Evolutionary conservation across 2,329 filamentous ascomycete genomes (phyloP).

Genomic region (Calonectria fujianensis): DNA sequence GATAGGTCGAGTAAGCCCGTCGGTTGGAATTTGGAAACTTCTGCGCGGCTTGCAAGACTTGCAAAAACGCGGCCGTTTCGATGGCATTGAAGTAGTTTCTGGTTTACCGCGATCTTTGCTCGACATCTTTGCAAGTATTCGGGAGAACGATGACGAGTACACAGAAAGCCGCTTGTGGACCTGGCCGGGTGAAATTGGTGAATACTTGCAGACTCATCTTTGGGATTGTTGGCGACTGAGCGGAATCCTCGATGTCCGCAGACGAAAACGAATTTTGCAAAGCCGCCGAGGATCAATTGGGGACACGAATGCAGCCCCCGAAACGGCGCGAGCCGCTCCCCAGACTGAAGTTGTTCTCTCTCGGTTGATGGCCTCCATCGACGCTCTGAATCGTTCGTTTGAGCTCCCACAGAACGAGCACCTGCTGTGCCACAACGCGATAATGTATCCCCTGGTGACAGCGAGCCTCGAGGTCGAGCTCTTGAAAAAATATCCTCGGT

Average conservation of each 20-base stretch:
- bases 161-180: conserved; percentile 48
- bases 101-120: conserved; percentile 48
- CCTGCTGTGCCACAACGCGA: conserved; percentile 47
- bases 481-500: conserved; percentile 39
- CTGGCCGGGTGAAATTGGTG: conserved; percentile 49
- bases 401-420: conserved; percentile 48
- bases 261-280: conserved; percentile 44
- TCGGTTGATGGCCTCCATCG: conserved; percentile 50
- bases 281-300: conserved; percentile 24
- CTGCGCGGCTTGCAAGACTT: conserved; percentile 47
- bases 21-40: conserved; percentile 51
- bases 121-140: conserved; percentile 46
- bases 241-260: conserved; percentile 48
- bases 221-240: conserved; percentile 53
- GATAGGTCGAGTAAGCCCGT: conserved; percentile 41
- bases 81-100: conserved; percentile 46
- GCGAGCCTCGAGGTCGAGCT: conserved; percentile 49
- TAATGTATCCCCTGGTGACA: conserved; percentile 46
- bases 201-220: conserved; percentile 48
- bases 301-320: not conserved
- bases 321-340: conserved; percentile 12
- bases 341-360: conserved; percentile 47
- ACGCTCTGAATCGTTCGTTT: conserved; percentile 48
- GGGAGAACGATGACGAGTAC: conserved; percentile 48
- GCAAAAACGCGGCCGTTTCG: conserved; percentile 32